Percentiles rank a stretch among this genome's conserved stretches.
phyloP scores from a whole-genome alignment of 78 protist species.

The Dictyostelium intermedium region DNA sequence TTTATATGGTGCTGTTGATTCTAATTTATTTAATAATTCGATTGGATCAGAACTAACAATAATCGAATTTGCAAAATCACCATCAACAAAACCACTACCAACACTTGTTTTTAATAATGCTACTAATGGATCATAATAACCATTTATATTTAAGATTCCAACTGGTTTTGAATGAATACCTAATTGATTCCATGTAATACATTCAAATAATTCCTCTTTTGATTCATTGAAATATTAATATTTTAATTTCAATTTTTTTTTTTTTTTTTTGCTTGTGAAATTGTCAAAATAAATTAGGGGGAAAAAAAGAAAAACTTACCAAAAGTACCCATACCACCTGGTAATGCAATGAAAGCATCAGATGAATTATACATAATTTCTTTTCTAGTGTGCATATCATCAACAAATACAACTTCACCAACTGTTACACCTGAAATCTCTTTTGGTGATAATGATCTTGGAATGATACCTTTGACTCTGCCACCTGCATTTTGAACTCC shows the following conservation, averaged over 20 bases:
- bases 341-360: constrained; percentile 81
- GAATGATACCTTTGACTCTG: constrained; percentile 65
- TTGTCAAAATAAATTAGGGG: no score
- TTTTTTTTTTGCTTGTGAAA: no score
- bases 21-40: constrained; percentile 34
- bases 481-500: constrained; percentile 62
- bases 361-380: constrained; percentile 56
- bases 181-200: constrained; percentile 78
- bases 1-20: not conserved
- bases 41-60: constrained; percentile 49
- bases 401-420: constrained; percentile 32
- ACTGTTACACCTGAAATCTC: constrained; percentile 68
- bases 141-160: constrained; percentile 79
- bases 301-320: constrained; percentile 11
- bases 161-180: constrained; percentile 86
- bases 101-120: constrained; percentile 28
- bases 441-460: constrained; percentile 55
- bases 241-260: no score
- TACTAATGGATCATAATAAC: constrained; percentile 64
- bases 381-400: constrained; percentile 80
- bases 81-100: constrained; percentile 55
- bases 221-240: no score
- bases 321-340: constrained; percentile 85
- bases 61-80: not conserved
- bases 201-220: constrained; percentile 76